phyloP scores from a whole-genome alignment of 2,329 filamentous ascomycete species.

The Pleoardoris graminearum region DNA sequence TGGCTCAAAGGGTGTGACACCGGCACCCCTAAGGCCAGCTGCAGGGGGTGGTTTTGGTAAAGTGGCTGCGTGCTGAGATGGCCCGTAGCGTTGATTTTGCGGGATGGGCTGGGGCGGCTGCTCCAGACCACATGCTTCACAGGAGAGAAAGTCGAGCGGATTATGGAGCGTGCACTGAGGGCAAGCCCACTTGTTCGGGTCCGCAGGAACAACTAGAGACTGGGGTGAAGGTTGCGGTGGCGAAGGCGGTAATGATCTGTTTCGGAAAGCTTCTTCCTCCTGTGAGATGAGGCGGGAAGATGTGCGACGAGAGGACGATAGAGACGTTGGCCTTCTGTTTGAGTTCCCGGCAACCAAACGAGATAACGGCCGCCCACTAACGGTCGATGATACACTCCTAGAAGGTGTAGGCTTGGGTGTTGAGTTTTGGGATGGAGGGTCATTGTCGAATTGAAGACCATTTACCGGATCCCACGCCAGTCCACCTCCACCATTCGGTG shows the following conservation, averaged over 20 bases:
- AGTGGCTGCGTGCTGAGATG: constrained; percentile 25
- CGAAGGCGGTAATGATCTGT: constrained; percentile 34
- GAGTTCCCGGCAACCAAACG: constrained; percentile 28
- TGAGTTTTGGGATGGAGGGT: constrained; percentile 39
- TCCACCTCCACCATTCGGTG: constrained; percentile 38
- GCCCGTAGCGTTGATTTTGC: constrained; percentile 35
- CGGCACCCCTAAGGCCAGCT: constrained; percentile 29
- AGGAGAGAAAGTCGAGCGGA: constrained; percentile 60
- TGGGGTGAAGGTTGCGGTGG: constrained; percentile 33
- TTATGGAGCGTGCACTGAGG: constrained; percentile 66
- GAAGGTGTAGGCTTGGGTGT: constrained; percentile 13
- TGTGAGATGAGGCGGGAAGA: constrained; percentile 31
- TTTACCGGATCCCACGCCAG: constrained; percentile 44
- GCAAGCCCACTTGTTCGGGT: constrained; percentile 59
- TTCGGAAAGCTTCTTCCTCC: constrained; percentile 31
- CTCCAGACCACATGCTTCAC: constrained; percentile 63
- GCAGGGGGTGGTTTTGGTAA: constrained; percentile 40
- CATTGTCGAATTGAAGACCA: constrained; percentile 48
- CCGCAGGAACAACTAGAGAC: constrained; percentile 27
- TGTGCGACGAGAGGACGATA: constrained; percentile 15
- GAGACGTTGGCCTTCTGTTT: constrained; percentile 7
- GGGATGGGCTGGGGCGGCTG: constrained; percentile 51
- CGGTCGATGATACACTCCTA: constrained; percentile 20
- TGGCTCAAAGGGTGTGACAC: constrained; percentile 47
- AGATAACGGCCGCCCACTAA: constrained; percentile 37